Base-by-base conservation (phyloP, 1,284 basidiomycete species). In the Microstroma glucosiphilum region DNA sequence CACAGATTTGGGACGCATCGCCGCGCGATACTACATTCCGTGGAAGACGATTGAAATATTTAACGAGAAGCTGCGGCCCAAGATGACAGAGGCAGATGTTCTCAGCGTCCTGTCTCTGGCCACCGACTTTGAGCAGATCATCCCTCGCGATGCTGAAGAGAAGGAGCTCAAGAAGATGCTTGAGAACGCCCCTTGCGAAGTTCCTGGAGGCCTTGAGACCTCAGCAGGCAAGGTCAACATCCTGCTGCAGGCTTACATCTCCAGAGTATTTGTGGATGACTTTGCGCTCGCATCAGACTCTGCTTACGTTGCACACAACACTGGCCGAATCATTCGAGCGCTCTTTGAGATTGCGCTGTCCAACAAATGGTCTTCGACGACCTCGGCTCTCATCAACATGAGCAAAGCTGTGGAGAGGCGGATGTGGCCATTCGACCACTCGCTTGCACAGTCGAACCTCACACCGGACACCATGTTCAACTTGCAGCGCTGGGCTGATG, bases 211-310 rank as follows among this genome's bases (percentile, higher is more conserved):
- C 6, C 85, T 86, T 6, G 86, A 89, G 63, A 89, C 87, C n/a
- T 85, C 83, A 60, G 84, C 87, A 42, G 91, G 89, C 59, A 99
- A 99, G 82, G 92, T 96, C 80, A 98, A 96, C 79, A 91, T 98
- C 63, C 83, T 99, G 40, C 83, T 99, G 26, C 96, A 99, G 81
- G 89, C 87, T 2, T 90, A 87, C 79, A 91, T 99, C 66, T 96
- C 92, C 25, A 83, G 85, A 59, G 84, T 86, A 23, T 84, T 83
- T 53, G 83, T 97, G 25, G 90, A 96, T 65, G 96, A 99, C 81
- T 99, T 97, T 79, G 96, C 96, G 9, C 83, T 99, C 58, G 89
- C 98, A 1, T 98, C 94, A 0, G 96, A 99, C 78, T 89, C 88
- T 71, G 91, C 88, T 3, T 99, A 96, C 75, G 90, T 80, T 15